Conservation (phyloP, 1,139 yeast genomes). For the Magnusiomyces clavatus region DNA sequence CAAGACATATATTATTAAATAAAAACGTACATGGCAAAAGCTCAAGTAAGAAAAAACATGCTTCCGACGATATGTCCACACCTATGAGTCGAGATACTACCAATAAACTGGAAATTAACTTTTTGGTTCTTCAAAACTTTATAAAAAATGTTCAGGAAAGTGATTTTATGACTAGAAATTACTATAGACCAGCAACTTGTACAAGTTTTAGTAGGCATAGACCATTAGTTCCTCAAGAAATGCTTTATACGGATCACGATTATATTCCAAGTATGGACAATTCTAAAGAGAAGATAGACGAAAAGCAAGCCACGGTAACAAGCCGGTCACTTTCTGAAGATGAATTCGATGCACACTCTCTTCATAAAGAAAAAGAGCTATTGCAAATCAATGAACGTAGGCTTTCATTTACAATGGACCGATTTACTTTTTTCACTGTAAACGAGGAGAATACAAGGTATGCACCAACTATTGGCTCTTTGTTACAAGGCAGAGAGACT, state of each 20-base stretch:
- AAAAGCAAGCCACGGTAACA: neutral
- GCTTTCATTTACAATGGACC: slow-evolving; percentile 33
- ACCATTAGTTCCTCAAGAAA: slow-evolving; percentile 13
- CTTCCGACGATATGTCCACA: too few relatives aligned
- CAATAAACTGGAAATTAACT: slow-evolving; percentile 25
- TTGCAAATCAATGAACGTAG: slow-evolving; percentile 32
- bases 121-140: slow-evolving; percentile 34
- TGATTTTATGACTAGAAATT: slow-evolving; percentile 5
- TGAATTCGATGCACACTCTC: neutral
- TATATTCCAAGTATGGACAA: neutral
- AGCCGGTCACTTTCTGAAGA: neutral
- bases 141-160: slow-evolving; percentile 20
- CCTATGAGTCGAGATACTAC: too few relatives aligned
- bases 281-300: neutral
- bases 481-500: slow-evolving; percentile 57
- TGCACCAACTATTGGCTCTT: slow-evolving; percentile 75
- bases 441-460: slow-evolving; percentile 83
- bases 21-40: too few relatives aligned
- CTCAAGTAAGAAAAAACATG: too few relatives aligned
- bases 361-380: neutral
- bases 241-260: neutral
- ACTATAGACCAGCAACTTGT: slow-evolving; percentile 9
- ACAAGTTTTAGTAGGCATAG: slow-evolving; percentile 3
- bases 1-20: too few relatives aligned
- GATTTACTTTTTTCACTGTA: slow-evolving; percentile 78